These are phyloP conservation scores for Pyracantha coccinea DNA, from an alignment of 331 rosid genomes.

Conservation along the genomic window DNA sequence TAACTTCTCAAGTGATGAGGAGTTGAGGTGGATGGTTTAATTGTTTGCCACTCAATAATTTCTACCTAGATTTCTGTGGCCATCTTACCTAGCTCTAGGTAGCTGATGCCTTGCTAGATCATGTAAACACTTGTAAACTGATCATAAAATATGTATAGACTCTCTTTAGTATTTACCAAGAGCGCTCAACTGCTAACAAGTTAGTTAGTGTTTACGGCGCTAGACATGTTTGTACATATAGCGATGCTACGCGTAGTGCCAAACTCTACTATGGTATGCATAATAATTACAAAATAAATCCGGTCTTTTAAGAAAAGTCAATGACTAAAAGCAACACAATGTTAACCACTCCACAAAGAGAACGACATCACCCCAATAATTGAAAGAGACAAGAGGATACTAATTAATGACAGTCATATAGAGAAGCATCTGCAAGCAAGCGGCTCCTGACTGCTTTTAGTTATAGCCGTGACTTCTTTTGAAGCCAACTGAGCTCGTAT, in stretches of 20 bases:
- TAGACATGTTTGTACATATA: too few species aligned
- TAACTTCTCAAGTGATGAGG: background rate
- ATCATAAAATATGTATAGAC: too few species aligned
- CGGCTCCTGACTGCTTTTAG: background rate
- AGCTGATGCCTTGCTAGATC: too few species aligned
- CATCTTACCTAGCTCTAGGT: background rate
- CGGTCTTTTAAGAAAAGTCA: background rate
- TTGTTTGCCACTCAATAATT: background rate
- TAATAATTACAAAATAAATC: background rate
- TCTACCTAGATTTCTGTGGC: background rate
- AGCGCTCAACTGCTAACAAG: too few species aligned
- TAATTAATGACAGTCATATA: background rate
- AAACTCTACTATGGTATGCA: background rate
- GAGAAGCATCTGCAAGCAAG: background rate
- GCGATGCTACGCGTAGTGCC: background rate
- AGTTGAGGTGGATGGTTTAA: constrained; percentile 4
- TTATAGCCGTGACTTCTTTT: too few species aligned
- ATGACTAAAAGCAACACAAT: background rate
- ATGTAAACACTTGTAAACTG: too few species aligned
- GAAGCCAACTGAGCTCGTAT: too few species aligned
- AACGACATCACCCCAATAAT: background rate
- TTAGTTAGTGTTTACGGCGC: too few species aligned
- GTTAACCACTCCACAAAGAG: background rate
- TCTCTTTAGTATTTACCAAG: too few species aligned
- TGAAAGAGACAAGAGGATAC: background rate